Base-by-base conservation (phyloP, 441 rosid species). In the Daphne laureola region DNA sequence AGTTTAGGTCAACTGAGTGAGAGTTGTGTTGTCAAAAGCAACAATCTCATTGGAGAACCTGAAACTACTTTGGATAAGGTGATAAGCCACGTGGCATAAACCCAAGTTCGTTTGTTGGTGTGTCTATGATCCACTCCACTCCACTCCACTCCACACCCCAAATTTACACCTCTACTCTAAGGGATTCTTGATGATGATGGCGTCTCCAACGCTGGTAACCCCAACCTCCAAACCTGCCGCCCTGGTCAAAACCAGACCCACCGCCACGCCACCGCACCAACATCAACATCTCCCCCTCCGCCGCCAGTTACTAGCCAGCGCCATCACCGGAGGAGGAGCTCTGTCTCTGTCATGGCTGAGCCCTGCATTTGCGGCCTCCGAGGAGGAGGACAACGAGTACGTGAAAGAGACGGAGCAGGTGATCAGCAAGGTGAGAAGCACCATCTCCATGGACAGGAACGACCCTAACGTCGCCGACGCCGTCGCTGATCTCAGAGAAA, bases 31-130 rank as follows among this genome's bases (percentile, higher is more conserved):
- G 38, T 59, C 49, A 23, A 4, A 2, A 57, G 36, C 45, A 23
- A 11, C 17, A 25, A 73, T 51, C 11, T 52, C 26, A 67, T 64
- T 72, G 84, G 73, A 17, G 45, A 67, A 40, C 69, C 16, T 57
- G 18, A 42, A 40, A 59, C 47, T 25, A n/a, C n/a, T n/a, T n/a
- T n/a, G 61, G 94, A 90, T 87, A 85, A 90, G 92, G 73, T 38
- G 92, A 87, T 84, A 90, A 85, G 86, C 59, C 77, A 82, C 90
- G 90, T 80, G 90, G 74, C 96, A 62, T 21, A 64, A 59, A 65
- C 63, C 53, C 67, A 72, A 16, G 43, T 45, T 63, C 52, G n/a
- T n/a, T n/a, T n/a, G n/a, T n/a, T n/a, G n/a, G n/a, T n/a, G n/a
- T 58, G 25, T 21, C 25, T 21, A 2, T 21, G 25, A 21, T 21